Evolutionary conservation across 768 basidiomycete species (phyloP), one percentile per base, ranked within the genome.

Genomic region (Suillus luteus): DNA sequence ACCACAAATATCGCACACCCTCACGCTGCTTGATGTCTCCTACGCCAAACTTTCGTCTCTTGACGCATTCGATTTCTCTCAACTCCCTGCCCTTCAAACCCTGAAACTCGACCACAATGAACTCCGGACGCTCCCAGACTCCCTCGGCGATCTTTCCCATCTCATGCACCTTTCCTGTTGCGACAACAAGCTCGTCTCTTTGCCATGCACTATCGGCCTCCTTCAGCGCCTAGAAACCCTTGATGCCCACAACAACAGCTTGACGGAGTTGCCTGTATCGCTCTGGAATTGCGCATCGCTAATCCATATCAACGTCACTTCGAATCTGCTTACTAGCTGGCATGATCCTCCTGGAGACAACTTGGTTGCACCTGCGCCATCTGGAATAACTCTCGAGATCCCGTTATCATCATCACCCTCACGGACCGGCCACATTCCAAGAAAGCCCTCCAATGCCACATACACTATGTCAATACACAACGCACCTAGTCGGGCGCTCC

Each of bases 171-270:
- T 99, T 8, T 91, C 91, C 12, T 93, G 93, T 71, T 92, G 93
- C n/a, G 93, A 98, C 75, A 99, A 99, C 77, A 84, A 89, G 67
- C 83, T 99, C 22, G 85, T 86, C 61, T 76, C 82, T 17, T 82
- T 99, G 0, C 97, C 97, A 0, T 73, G 80, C 12, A 86, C 85
- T 48, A 88, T 99, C 55, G 94, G 94, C 15, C 80, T 80, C 10
- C 80, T 99, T 52, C 86, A 86, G 76, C 87, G 85, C 49, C 83
- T 99, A 11, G 85, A 89, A 67, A 79, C 77, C 1, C 82, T 99
- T 48, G 93, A 97, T 67, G 90, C 90, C 2, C 96, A 98, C 72
- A 95, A 93, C 72, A 99, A 99, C 79, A 90, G 89, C 68, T 80
- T 99, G 54, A 85, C 81, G 5, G 86, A 88, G 68, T 77, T 99